Base-by-base conservation (phyloP, 2,329 filamentous ascomycete species). In the Neocucurbitaria cava region DNA sequence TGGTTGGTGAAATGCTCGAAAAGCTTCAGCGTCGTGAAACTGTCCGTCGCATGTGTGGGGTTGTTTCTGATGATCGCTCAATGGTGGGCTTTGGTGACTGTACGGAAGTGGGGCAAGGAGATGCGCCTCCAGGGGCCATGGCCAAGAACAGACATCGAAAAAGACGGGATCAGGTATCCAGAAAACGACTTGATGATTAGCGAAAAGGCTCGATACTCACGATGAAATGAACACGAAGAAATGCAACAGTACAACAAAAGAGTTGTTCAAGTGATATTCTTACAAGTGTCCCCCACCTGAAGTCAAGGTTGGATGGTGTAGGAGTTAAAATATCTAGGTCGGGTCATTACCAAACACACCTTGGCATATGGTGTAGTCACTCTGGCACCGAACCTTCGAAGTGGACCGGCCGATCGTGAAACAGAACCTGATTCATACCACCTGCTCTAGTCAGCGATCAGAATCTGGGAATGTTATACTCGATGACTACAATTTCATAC, bases 51-150 rank as follows among this genome's bases (percentile, higher is more conserved):
- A 4, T 65, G 61, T 33, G 46, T 64, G 26, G 66, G 63, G 0
- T 58, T 72, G 39, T 44, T 66, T 4, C 52, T 72, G 50, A 66
- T 73, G 54, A 52, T 59, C 2, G 71, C 66, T 45, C 74, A 76
- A 52, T 76, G 73, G 73, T 71, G 70, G 68, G 66, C 69, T 15
- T 45, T 74, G 36, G 18, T 63, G 41, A 61, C 61, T 5, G 69
- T 75, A 3, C 58, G 65, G 42, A 51, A 41, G n/a, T 76, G 70
- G 65, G 66, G 65, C 13, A 64, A 52, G 36, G 64, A 61, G 38
- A 21, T 53, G 28, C 41, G 20, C 45, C 49, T 42, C 18, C 23
- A 38, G 46, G 52, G 26, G 3, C 49, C 43, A 42, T 46, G 23
- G 23, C 39, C 31, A 8, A 47, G 17, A 17, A 31, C 15, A 21